Percentiles rank a stretch among this genome's conserved stretches.
phyloP scores from a whole-genome alignment of 2,329 filamentous ascomycete genomes.

The Calonectria montana region DNA sequence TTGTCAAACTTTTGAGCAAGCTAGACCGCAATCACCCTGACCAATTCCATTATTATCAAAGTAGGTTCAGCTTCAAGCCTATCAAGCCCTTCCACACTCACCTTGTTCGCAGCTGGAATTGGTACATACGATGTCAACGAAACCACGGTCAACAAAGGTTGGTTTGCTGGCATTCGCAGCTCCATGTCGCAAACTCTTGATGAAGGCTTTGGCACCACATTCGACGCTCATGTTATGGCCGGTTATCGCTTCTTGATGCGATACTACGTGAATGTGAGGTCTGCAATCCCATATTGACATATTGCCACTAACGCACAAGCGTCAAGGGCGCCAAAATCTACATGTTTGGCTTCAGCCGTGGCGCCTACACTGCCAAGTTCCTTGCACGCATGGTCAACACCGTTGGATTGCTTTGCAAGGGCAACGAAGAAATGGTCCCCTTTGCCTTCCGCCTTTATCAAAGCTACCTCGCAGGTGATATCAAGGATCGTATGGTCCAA shows the following conservation, averaged over 20 bases:
- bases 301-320: background rate
- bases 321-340: constrained; percentile 61
- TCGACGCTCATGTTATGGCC: constrained; percentile 63
- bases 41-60: constrained; percentile 64
- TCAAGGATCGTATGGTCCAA: constrained; percentile 45
- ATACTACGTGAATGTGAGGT: constrained; percentile 57
- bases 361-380: constrained; percentile 65
- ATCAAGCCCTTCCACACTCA: background rate
- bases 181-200: constrained; percentile 55
- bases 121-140: constrained; percentile 61
- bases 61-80: constrained; percentile 39
- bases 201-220: constrained; percentile 57
- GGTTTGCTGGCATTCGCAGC: constrained; percentile 48
- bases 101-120: constrained; percentile 53
- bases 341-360: constrained; percentile 65
- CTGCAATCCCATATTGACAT: fast-evolving
- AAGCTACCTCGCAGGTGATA: constrained; percentile 53
- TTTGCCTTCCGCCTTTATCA: constrained; percentile 61
- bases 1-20: constrained; percentile 62
- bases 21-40: constrained; percentile 57
- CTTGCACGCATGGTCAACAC: constrained; percentile 62
- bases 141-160: constrained; percentile 52
- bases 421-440: constrained; percentile 65
- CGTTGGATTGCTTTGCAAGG: constrained; percentile 61
- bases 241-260: constrained; percentile 67